Conservation (phyloP, 495 filamentous ascomycete species). For the Hypomontagnella submonticulosa region DNA sequence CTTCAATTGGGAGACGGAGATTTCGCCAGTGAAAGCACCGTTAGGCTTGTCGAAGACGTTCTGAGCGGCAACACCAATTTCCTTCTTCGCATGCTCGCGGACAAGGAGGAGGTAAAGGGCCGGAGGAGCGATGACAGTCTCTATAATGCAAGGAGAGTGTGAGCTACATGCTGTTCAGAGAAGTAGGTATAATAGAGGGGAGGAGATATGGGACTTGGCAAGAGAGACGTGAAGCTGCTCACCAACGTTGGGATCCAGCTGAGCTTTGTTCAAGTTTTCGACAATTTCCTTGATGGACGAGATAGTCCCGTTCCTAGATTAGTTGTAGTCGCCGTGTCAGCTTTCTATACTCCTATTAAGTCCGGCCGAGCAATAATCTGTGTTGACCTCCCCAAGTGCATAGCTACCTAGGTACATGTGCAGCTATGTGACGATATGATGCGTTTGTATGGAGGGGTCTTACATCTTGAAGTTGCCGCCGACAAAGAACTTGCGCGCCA, state of each 20-base stretch:
- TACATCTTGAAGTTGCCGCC: conserved; percentile 99
- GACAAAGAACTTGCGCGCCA: conserved; percentile 98
- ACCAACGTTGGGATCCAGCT: conserved; percentile 76
- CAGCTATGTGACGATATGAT: neutral
- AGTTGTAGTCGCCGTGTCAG: conserved; percentile 18
- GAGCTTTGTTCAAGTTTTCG: conserved; percentile 82
- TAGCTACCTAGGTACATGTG: too few relatives aligned
- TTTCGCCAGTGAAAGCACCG: conserved; percentile 97
- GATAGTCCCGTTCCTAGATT: conserved; percentile 86
- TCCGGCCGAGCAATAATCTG: neutral
- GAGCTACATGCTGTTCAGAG: conserved; percentile 6
- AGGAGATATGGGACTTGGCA: neutral
- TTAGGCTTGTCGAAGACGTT: conserved; percentile 97
- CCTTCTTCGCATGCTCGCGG: conserved; percentile 71
- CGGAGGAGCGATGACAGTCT: conserved; percentile 94
- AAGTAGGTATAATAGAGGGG: neutral
- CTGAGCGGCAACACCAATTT: conserved; percentile 86
- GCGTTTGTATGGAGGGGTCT: conserved; percentile 46
- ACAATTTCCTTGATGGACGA: conserved; percentile 88
- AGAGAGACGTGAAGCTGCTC: conserved; percentile 39
- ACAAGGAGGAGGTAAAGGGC: conserved; percentile 89
- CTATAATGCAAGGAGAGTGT: conserved; percentile 53
- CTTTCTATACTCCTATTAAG: neutral
- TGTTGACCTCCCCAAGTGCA: neutral
- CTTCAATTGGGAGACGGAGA: conserved; percentile 88